phyloP scores from a whole-genome alignment of 1,139 yeast species.

The Sugiyamaella castrensis region DNA sequence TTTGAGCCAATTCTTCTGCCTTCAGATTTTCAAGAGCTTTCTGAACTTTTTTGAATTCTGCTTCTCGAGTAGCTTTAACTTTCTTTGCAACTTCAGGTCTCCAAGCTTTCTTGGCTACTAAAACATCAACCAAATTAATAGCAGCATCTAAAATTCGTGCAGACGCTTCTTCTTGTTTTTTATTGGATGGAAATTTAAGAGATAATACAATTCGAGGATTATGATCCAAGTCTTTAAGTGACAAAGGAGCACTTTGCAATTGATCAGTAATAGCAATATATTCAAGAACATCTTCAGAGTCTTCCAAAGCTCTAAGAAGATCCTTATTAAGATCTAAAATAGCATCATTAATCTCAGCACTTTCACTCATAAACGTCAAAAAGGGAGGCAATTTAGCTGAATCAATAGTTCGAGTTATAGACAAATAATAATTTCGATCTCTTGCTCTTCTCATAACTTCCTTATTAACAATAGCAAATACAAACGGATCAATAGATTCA shows the following conservation, averaged over 20 bases:
- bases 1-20: slow-evolving; percentile 66
- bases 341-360: slow-evolving; percentile 71
- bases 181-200: slow-evolving; percentile 47
- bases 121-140: slow-evolving; percentile 52
- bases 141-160: slow-evolving; percentile 50
- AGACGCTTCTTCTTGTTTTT: slow-evolving; percentile 48
- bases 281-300: slow-evolving; percentile 55
- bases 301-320: slow-evolving; percentile 48
- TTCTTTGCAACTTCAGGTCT: slow-evolving; percentile 70
- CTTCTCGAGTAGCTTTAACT: slow-evolving; percentile 70
- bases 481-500: slow-evolving; percentile 55
- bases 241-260: slow-evolving; percentile 60
- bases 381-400: slow-evolving; percentile 65
- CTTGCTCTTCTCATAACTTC: slow-evolving; percentile 75
- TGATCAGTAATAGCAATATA: slow-evolving; percentile 82
- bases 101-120: slow-evolving; percentile 45
- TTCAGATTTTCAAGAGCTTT: slow-evolving; percentile 57
- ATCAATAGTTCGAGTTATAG: slow-evolving; percentile 78
- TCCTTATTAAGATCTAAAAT: slow-evolving; percentile 48
- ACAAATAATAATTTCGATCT: slow-evolving; percentile 72
- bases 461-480: slow-evolving; percentile 83
- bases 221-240: slow-evolving; percentile 50
- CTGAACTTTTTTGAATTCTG: slow-evolving; percentile 57
- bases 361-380: slow-evolving; percentile 88
- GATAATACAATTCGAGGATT: slow-evolving; percentile 55